Evolutionary conservation across 2,329 filamentous ascomycete genomes (phyloP).

Genomic region (Macrophomina phaseolina): DNA sequence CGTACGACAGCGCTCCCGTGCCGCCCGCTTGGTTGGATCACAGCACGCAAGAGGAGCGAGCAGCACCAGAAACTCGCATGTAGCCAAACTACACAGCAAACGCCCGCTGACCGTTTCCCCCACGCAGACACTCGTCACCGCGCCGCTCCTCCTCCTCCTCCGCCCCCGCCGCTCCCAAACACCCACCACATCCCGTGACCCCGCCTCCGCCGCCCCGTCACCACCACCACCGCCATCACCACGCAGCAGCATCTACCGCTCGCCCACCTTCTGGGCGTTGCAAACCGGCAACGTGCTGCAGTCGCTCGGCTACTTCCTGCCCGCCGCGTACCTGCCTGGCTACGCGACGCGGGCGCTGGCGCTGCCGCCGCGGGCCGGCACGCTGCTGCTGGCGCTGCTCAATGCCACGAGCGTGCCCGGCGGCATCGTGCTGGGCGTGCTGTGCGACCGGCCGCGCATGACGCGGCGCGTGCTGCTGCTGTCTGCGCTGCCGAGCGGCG

Average conservation of each 20-base stretch:
- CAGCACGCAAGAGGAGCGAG: no score
- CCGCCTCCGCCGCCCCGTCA: background rate
- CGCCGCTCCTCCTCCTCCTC: constrained; percentile 27
- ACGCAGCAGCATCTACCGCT: background rate
- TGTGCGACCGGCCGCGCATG: constrained; percentile 48
- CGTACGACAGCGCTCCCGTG: no score
- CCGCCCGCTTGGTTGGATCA: no score
- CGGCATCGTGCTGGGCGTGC: constrained; percentile 44
- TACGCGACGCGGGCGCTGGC: constrained; percentile 43
- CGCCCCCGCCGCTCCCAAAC: constrained; percentile 35
- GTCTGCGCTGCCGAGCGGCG: constrained; percentile 41
- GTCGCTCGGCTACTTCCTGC: constrained; percentile 52
- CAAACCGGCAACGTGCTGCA: constrained; percentile 51
- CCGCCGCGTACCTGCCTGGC: constrained; percentile 50
- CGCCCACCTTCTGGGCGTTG: constrained; percentile 32
- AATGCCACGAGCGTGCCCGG: constrained; percentile 48
- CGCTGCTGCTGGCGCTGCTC: constrained; percentile 47
- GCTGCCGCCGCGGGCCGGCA: constrained; percentile 40
- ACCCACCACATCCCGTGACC: constrained; percentile 22
- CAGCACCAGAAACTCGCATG: no score
- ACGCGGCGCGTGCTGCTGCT: constrained; percentile 45
- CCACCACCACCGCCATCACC: no score
- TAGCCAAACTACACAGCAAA: background rate
- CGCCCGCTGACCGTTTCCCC: background rate
- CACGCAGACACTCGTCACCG: background rate